A percentile compares a stretch with the other conserved stretches of the same genome.
phyloP scores from a whole-genome alignment of 805 yeast genomes.

The Lachancea meyersii region DNA sequence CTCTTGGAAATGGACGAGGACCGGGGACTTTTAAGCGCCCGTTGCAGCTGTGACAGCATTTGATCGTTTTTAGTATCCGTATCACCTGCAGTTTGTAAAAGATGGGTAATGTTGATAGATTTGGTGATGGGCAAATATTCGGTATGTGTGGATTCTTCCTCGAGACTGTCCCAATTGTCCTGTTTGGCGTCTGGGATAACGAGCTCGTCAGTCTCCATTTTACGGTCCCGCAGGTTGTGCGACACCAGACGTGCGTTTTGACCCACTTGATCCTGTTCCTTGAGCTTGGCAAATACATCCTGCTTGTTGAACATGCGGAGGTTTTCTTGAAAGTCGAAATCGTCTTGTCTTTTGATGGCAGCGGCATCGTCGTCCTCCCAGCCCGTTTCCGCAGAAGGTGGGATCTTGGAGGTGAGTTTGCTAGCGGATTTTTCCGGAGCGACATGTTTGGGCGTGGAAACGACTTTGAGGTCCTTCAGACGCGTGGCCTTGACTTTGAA shows the following conservation, averaged over 20 bases:
- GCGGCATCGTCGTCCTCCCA: conserved; percentile 47
- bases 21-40: conserved; percentile 19
- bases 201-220: conserved; percentile 62
- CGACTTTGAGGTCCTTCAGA: conserved; percentile 31
- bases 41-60: conserved; percentile 18
- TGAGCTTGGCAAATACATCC: conserved; percentile 71
- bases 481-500: conserved; percentile 32
- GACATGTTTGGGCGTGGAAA: conserved; percentile 20
- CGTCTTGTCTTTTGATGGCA: conserved; percentile 45
- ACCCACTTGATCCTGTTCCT: conserved; percentile 52
- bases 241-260: conserved; percentile 65
- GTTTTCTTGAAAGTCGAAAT: conserved; percentile 82
- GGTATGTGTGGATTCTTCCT: conserved; percentile 16
- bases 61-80: conserved; percentile 12
- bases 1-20: conserved; percentile 11
- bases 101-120: conserved; percentile 33
- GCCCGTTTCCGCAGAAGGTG: conserved; percentile 31
- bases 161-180: conserved; percentile 50
- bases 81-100: conserved; percentile 26
- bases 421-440: background rate
- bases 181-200: conserved; percentile 44
- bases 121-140: conserved; percentile 30
- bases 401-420: background rate
- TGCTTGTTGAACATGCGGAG: conserved; percentile 76
- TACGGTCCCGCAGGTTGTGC: conserved; percentile 49